Conservation (phyloP, 73 alveolate species). For the Blepharisma stoltei region DNA sequence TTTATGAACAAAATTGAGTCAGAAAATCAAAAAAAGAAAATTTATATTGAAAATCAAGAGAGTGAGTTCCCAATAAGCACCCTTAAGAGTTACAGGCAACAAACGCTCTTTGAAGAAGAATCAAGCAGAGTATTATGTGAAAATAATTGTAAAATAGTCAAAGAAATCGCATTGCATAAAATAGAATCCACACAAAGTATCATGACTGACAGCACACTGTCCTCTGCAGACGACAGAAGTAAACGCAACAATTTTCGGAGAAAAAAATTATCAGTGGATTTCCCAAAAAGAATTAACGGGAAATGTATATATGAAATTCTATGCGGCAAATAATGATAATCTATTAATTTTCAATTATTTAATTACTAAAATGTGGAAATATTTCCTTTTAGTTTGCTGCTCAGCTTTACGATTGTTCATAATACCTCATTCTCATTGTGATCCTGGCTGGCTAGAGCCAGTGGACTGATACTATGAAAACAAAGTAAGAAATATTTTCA, state of each 20-base stretch:
- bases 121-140: not conserved
- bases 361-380: too few relatives aligned
- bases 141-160: constrained; percentile 47
- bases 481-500: not conserved
- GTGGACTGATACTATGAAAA: not conserved
- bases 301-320: too few relatives aligned
- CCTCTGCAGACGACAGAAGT: constrained; percentile 48
- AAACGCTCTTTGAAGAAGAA: constrained; percentile 1
- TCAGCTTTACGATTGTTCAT: not conserved
- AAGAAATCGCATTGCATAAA: constrained; percentile 53
- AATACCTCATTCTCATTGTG: constrained; percentile 15
- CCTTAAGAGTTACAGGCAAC: too few relatives aligned
- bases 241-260: constrained; percentile 80
- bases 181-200: constrained; percentile 47
- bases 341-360: too few relatives aligned
- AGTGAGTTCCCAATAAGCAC: too few relatives aligned
- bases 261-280: constrained; percentile 66
- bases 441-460: not conserved
- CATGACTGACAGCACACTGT: constrained; percentile 28
- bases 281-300: too few relatives aligned
- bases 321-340: too few relatives aligned
- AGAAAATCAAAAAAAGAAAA: too few relatives aligned
- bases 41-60: too few relatives aligned
- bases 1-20: too few relatives aligned
- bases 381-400: not conserved